A percentile compares a stretch with the other conserved stretches of the same genome.
These are phyloP conservation scores for Ascoidea rubescens DNA, from an alignment of 805 yeast species.

Conservation along the genomic window DNA sequence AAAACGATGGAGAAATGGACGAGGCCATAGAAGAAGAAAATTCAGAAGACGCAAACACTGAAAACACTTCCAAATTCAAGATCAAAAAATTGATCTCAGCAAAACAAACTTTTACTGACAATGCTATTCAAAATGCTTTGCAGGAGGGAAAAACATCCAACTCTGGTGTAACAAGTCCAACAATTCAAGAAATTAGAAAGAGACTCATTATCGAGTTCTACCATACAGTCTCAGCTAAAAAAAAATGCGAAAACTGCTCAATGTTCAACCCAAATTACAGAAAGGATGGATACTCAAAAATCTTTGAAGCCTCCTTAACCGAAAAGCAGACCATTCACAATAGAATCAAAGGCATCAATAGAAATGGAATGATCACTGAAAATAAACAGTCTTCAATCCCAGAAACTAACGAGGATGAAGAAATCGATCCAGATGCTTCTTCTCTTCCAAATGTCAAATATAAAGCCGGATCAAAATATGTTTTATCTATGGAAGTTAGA, in stretches of 20 bases:
- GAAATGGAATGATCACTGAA: conserved; percentile 54
- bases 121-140: conserved; percentile 62
- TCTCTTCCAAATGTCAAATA: conserved; percentile 37
- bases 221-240: conserved; percentile 55
- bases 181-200: conserved; percentile 82
- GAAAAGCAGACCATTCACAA: conserved; percentile 76
- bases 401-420: conserved; percentile 17
- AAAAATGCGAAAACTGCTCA: conserved; percentile 91
- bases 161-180: conserved; percentile 66
- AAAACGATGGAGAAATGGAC: conserved; percentile 23
- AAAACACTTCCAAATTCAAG: conserved; percentile 7
- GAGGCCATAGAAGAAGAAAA: conserved; percentile 36
- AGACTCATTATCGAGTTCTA: conserved; percentile 58
- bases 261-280: conserved; percentile 91
- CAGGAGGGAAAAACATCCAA: conserved; percentile 59
- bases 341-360: conserved; percentile 62
- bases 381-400: conserved; percentile 13
- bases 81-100: too few relatives aligned
- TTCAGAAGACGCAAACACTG: conserved; percentile 27
- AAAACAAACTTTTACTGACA: conserved; percentile 29
- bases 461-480: conserved; percentile 68
- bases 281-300: conserved; percentile 87
- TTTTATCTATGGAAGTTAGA: conserved; percentile 77
- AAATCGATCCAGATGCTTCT: conserved; percentile 18
- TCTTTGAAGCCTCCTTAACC: conserved; percentile 74